Base-by-base conservation (phyloP, 2,329 filamentous ascomycete genomes). In the Neofusicoccum cordaticola region DNA sequence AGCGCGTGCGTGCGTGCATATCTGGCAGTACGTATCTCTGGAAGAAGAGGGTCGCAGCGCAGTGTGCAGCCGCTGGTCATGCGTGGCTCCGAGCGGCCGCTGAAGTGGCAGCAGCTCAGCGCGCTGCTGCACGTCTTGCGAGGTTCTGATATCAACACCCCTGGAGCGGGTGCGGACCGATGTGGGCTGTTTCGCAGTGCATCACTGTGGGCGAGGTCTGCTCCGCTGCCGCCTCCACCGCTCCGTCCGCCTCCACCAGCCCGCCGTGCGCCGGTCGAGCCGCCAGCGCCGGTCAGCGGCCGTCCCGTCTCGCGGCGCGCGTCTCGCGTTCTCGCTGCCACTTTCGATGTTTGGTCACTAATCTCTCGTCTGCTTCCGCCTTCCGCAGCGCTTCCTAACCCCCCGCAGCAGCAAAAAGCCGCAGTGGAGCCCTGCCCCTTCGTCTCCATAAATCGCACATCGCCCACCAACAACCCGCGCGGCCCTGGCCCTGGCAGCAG, bases 331-430 rank as follows among this genome's bases (percentile, higher is more conserved):
- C 27, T 31, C 27, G 27, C 5, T 31, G 27, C 27, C 27, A 31
- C 27, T 31, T 31, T 5, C 27, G 27, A 7, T 31, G 4, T 1
- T 31, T 31, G 27, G 27, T 7, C 27, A 31, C 27, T 31, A 7
- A 31, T 31, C 22, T 58, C 27, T 58, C 53, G 22, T 60, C 27
- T 22, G 42, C 27, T 47, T 47, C n/a, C 56, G 13, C 35, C 15
- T 47, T 11, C 27, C 27, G 47, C 47, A 13, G 13, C 47, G 31
- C 47, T 13, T 58, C 53, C 39, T 22, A 22, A 12, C 17, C 53
- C 53, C 53, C 53, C 39, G 53, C 53, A 58, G 27, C 53, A 58
- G 39, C 56, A 60, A 60, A 60, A 60, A 60, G 56, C 56, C 56
- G 56, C 56, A 60, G 42, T 60, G 56, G 41, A 42, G 22, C 41